Percentiles rank a stretch among this genome's conserved stretches.
Conservation (phyloP, 2,329 filamentous ascomycete genomes). For the Neonectria faginata region DNA sequence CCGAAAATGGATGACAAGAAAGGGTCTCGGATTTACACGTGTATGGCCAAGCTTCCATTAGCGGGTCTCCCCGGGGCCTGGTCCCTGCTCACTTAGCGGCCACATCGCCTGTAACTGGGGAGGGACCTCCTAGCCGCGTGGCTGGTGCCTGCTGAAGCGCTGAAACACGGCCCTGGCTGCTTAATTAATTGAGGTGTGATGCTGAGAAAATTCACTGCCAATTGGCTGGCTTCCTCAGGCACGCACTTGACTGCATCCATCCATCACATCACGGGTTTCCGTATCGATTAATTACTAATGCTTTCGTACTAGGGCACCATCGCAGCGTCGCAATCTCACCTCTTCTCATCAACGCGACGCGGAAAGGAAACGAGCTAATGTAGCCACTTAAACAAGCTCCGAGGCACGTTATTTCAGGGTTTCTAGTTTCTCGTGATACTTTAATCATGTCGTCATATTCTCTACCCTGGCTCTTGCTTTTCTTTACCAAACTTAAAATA, state of each 20-base stretch:
- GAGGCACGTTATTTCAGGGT: neutral
- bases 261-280: too few species aligned
- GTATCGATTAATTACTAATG: too few species aligned
- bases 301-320: too few species aligned
- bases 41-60: slow-evolving; percentile 6
- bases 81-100: slow-evolving; percentile 21
- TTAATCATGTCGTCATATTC: neutral
- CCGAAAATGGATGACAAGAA: neutral
- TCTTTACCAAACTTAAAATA: neutral
- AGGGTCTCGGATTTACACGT: neutral
- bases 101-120: slow-evolving; percentile 16
- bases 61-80: slow-evolving; percentile 7
- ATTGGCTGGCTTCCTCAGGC: slow-evolving; percentile 4
- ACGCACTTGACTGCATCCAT: neutral
- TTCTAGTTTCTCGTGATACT: too few species aligned
- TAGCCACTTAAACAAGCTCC: slow-evolving; percentile 24
- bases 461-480: neutral
- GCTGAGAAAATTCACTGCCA: neutral
- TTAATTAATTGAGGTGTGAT: neutral
- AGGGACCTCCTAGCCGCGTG: slow-evolving; percentile 6
- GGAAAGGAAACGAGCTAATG: slow-evolving; percentile 21
- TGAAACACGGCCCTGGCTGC: slow-evolving; percentile 11
- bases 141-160: slow-evolving; percentile 24
- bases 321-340: too few species aligned
- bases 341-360: slow-evolving; percentile 1